Percentiles rank a stretch among this genome's conserved stretches.
phyloP scores from a whole-genome alignment of 192 early-diverging fungal genomes.

The Podila horticola region DNA sequence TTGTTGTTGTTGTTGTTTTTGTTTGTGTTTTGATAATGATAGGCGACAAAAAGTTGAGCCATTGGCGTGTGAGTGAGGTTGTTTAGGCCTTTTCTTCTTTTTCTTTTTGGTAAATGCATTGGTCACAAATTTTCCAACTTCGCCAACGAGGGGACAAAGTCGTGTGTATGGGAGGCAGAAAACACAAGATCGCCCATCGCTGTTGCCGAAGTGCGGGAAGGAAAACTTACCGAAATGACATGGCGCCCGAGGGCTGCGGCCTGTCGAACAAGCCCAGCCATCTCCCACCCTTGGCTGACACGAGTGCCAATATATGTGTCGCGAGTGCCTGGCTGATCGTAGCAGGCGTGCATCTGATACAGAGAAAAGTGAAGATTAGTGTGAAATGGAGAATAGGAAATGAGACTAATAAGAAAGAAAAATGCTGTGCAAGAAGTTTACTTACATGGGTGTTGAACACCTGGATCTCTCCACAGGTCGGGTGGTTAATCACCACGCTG shows the following conservation, averaged over 20 bases:
- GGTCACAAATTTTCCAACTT: neutral
- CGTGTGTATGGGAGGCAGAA: neutral
- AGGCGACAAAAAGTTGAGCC: neutral
- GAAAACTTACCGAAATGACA: constrained; percentile 60
- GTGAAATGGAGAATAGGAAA: neutral
- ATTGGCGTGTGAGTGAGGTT: neutral
- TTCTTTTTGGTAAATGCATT: constrained; percentile 3
- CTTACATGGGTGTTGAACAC: constrained; percentile 69
- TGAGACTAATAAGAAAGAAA: neutral
- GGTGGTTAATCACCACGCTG: constrained; percentile 59
- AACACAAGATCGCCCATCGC: neutral
- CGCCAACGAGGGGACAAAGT: neutral
- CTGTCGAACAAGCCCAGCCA: constrained; percentile 49
- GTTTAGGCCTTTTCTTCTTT: neutral
- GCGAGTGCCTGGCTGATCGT: constrained; percentile 50
- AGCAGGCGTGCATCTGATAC: constrained; percentile 63
- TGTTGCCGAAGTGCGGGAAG: neutral
- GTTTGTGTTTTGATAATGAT: neutral
- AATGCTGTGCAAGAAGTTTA: neutral
- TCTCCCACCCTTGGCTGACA: constrained; percentile 64
- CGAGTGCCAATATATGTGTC: constrained; percentile 61
- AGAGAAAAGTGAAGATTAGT: neutral
- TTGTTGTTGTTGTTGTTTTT: no score
- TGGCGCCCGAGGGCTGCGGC: constrained; percentile 61
- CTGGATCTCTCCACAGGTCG: constrained; percentile 59